These are phyloP conservation scores for Cordyceps cateniannulata DNA, from an alignment of 2,329 filamentous ascomycete species.

Conservation along the genomic window DNA sequence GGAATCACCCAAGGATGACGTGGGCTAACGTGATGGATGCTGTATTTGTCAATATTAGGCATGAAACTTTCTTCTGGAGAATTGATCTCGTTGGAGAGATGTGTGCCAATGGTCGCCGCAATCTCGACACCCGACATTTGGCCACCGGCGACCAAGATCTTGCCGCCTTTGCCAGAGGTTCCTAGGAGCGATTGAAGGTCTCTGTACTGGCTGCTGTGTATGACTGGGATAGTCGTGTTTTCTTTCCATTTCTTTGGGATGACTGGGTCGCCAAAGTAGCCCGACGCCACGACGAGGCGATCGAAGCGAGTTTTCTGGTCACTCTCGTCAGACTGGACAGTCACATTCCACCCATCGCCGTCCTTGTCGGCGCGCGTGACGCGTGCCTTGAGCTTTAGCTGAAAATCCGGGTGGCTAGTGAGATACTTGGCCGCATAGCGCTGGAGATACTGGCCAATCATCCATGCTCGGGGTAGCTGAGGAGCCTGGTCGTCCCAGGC, in stretches of 20 bases:
- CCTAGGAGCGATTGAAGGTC: constrained; percentile 44
- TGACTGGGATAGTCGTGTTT: constrained; percentile 38
- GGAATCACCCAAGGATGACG: constrained; percentile 69
- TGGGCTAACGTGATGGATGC: constrained; percentile 62
- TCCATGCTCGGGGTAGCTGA: constrained; percentile 69
- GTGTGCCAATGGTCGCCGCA: constrained; percentile 62
- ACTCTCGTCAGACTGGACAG: constrained; percentile 26
- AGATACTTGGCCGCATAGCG: constrained; percentile 57
- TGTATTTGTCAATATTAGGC: constrained; percentile 41
- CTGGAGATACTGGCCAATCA: constrained; percentile 67
- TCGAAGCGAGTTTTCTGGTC: constrained; percentile 54
- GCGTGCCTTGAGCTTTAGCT: constrained; percentile 43
- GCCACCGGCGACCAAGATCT: constrained; percentile 69
- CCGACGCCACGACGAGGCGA: constrained; percentile 64
- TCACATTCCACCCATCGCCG: constrained; percentile 35
- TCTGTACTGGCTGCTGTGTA: constrained; percentile 65
- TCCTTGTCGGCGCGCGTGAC: constrained; percentile 36
- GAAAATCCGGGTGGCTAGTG: constrained; percentile 29
- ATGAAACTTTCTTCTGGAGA: constrained; percentile 39
- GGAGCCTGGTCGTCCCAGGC: constrained; percentile 58
- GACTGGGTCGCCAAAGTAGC: constrained; percentile 63
- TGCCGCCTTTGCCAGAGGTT: constrained; percentile 37
- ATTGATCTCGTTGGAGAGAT: constrained; percentile 59
- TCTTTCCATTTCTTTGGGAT: constrained; percentile 38
- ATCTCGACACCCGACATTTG: constrained; percentile 80